Evolutionary conservation across 352 stramenopile genomes (phyloP), one percentile per base, ranked within the genome.

Genomic region (Phytophthora quininea): DNA sequence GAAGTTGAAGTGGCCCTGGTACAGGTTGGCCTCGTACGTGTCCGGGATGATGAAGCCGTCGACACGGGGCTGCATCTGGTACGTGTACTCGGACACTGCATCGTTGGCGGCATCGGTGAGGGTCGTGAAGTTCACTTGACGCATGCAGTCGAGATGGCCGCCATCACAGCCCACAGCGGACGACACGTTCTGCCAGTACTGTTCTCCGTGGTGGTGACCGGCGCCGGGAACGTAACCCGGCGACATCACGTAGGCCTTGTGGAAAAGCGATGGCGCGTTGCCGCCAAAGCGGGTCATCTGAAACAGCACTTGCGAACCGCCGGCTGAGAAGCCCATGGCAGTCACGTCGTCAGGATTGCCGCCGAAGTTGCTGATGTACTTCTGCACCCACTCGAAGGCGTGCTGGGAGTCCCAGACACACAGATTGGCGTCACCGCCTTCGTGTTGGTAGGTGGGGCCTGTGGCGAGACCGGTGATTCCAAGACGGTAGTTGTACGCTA

Each of bases 401-500:
- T 71, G 43, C 15, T 61, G 59, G 4, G 71, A 37, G 35, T 82
- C 73, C 49, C 66, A 76, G 7, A 78, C 31, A 7, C 47, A 64
- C 14, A 64, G 48, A 29, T 78, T 81, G 12, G 62, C 47, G 9
- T 50, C 60, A 29, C 69, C 64, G n/a, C 73, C 73, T 43, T 81
- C 55, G 31, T 68, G 65, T 14, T 77, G 64, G 32, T 78, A 71
- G 9, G 69, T 67, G n/a, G 66, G 59, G 12, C 65, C 71, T 0
- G 47, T 60, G 3, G 64, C 45, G 24, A 76, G 46, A 27, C 73
- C 67, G 0, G 67, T 63, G 42, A 76, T 27, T 0, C 69, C 66
- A 2, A 74, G 52, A 47, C 73, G 73, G 60, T 81, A 81, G 62
- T 81, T 81, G 69, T 71, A 76, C 6, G 58, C 58, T 1, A 81